Base-by-base conservation (phyloP, 352 stramenopile genomes). In the Phytophthora vignae region DNA sequence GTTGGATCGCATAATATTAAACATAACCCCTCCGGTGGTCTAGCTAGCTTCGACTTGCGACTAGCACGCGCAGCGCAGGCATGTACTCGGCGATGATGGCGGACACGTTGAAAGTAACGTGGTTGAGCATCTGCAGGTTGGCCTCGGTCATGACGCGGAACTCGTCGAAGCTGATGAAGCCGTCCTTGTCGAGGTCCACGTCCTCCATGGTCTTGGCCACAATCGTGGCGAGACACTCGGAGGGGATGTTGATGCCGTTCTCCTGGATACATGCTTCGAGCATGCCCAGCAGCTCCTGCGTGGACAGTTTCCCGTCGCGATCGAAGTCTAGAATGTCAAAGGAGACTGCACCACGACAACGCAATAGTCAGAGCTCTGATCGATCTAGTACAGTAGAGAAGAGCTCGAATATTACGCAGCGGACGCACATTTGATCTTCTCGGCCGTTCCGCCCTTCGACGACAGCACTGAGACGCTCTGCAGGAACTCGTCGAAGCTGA, bases 101-200 rank as follows among this genome's bases (percentile, higher is more conserved):
- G 38, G 85, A 91, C 31, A 95, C 82, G 71, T 93, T 95, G 78
- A 95, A 88, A 36, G 85, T 93, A 48, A 95, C 78, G 70, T 93
- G 88, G 69, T 89, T 90, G 58, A 93, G 78, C 85, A 92, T 95
- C 58, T 91, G 81, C 62, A 89, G 78, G 58, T 89, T 93, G 55
- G 74, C 73, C 42, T 81, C 76, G 5, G 74, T 87, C 56, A 95
- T 77, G 50, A 82, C 69, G 9, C 71, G 68, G 74, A 91, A 95
- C 73, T 92, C 85, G 52, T 93, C 83, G 60, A 89, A 90, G 76
- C 81, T 91, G 58, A 95, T 88, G 68, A 90, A 90, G 55, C 84
- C 83, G 67, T 93, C 85, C 25, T 79, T 72, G 65, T 92, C 84
- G 21, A 83, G 49, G 49, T 91, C 85, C 50, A 95, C 78, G 54